These are phyloP conservation scores for Gracilaria gracilis DNA, from an alignment of 23 red algal species.

Conservation along the genomic window DNA sequence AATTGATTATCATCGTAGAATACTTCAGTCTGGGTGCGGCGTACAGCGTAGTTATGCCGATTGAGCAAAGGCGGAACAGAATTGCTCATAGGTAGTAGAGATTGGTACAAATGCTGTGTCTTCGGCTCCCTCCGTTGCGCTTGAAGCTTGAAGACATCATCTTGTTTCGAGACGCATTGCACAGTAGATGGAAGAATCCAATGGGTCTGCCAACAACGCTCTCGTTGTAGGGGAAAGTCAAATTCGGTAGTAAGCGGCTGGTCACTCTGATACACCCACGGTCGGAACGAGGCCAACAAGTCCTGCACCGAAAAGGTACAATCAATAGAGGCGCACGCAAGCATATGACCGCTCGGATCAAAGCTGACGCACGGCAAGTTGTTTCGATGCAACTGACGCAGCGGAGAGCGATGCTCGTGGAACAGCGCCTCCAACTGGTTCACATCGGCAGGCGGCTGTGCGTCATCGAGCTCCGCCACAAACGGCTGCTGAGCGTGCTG, in stretches of 20 bases:
- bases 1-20: constrained; percentile 37
- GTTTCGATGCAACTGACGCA: constrained; percentile 9
- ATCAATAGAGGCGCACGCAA: constrained; percentile 30
- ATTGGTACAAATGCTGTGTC: background rate
- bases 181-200: constrained; percentile 20
- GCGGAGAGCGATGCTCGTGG: background rate
- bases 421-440: background rate
- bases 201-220: constrained; percentile 23
- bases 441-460: background rate
- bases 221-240: background rate
- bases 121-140: background rate
- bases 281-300: background rate
- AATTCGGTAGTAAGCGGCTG: background rate
- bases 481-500: background rate
- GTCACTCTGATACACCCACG: constrained; percentile 26
- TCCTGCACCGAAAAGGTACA: constrained; percentile 18
- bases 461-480: too few species aligned
- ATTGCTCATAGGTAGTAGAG: background rate
- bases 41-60: background rate
- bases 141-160: background rate
- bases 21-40: constrained; percentile 18
- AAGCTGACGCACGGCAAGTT: constrained; percentile 41
- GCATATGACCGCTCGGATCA: background rate
- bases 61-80: background rate
- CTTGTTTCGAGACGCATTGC: background rate